phyloP scores from a whole-genome alignment of 1,139 yeast species.

The Debaryomycetaceae sp. region DNA sequence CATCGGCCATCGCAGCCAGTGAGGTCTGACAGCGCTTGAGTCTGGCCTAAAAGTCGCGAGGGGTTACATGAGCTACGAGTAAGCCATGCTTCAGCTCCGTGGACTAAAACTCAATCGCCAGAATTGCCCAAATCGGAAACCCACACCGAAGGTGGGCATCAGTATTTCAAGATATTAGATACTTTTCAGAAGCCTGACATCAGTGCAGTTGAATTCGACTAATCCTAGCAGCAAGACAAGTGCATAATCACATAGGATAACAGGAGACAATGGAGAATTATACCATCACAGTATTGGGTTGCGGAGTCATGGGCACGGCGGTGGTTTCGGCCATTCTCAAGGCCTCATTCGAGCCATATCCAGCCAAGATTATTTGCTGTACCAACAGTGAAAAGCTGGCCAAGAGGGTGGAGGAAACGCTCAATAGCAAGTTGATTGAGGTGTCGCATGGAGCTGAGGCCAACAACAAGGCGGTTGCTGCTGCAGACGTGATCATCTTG shows the following conservation, averaged over 20 bases:
- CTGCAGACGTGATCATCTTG: slow-evolving; percentile 68
- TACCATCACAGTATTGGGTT: slow-evolving; percentile 79
- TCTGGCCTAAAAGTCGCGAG: too few relatives aligned
- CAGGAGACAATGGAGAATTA: slow-evolving; percentile 35
- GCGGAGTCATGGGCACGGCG: slow-evolving; percentile 98
- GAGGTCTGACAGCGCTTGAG: too few relatives aligned
- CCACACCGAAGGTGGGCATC: not conserved
- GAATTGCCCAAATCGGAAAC: not conserved
- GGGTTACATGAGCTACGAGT: not conserved
- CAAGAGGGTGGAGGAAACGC: slow-evolving; percentile 37
- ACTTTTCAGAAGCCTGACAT: too few relatives aligned
- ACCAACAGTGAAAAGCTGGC: slow-evolving; percentile 59
- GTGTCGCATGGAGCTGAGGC: slow-evolving; percentile 47
- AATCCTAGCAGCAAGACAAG: too few relatives aligned
- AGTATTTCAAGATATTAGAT: not conserved
- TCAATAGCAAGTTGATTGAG: slow-evolving; percentile 46
- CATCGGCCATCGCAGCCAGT: too few relatives aligned
- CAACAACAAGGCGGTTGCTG: slow-evolving; percentile 55
- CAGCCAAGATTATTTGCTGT: slow-evolving; percentile 71
- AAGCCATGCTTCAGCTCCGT: not conserved
- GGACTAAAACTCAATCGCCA: not conserved
- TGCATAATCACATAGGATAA: not conserved
- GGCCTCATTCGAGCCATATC: slow-evolving; percentile 51
- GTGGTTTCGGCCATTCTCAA: slow-evolving; percentile 72
- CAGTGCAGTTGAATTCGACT: too few relatives aligned